A percentile compares a stretch with the other conserved stretches of the same genome.
These are phyloP conservation scores for Termitomyces heimii DNA, from an alignment of 768 basidiomycete species.

Conservation along the genomic window DNA sequence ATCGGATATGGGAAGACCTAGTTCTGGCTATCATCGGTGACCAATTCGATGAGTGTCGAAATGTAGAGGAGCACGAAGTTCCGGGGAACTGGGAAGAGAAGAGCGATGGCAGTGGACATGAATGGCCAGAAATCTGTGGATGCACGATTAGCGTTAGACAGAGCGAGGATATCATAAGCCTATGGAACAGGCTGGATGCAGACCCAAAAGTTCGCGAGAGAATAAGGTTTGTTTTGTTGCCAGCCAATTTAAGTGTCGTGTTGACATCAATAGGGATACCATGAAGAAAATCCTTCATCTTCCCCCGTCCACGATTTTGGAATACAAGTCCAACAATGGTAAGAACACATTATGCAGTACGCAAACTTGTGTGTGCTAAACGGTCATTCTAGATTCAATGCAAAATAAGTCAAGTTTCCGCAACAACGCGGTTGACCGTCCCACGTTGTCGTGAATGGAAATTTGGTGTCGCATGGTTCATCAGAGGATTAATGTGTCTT, in stretches of 20 bases:
- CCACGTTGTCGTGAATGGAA: conserved; percentile 19
- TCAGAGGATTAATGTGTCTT: not conserved
- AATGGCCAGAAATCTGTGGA: conserved; percentile 85
- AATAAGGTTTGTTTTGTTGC: conserved; percentile 55
- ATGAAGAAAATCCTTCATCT: conserved; percentile 73
- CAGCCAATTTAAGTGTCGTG: not conserved
- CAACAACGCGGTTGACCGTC: conserved; percentile 50
- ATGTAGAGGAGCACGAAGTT: conserved; percentile 21
- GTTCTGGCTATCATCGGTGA: conserved; percentile 86
- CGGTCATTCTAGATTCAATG: conserved; percentile 61
- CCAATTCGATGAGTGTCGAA: conserved; percentile 71
- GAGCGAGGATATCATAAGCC: conserved; percentile 88
- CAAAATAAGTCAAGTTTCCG: conserved; percentile 86
- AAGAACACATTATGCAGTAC: conserved; percentile 10
- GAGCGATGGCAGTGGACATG: conserved; percentile 29
- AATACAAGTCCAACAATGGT: conserved; percentile 95
- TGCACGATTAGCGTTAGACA: conserved; percentile 92
- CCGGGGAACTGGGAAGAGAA: conserved; percentile 29
- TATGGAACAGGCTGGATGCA: conserved; percentile 86
- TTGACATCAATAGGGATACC: conserved; percentile 53
- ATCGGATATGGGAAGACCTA: conserved; percentile 88
- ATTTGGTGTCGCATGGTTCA: not conserved
- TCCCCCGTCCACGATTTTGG: conserved; percentile 76
- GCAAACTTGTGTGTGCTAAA: not conserved
- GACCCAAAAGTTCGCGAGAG: conserved; percentile 73